Evolutionary conservation across 495 filamentous ascomycete species (phyloP).

Genomic region (Penicillium pulvis): DNA sequence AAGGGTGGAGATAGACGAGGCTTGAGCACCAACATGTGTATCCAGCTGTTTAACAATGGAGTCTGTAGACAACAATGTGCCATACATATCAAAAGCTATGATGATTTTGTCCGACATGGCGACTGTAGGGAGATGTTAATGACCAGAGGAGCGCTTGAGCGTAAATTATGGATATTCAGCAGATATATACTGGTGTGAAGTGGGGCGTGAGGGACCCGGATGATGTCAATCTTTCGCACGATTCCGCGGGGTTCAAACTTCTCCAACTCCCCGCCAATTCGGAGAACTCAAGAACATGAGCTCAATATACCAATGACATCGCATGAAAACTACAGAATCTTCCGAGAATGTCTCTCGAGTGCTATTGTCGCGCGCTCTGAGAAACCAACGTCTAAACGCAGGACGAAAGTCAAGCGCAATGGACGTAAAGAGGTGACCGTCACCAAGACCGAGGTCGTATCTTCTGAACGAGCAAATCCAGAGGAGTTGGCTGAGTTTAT

Average conservation of each 20-base stretch:
- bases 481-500: constrained; percentile 77
- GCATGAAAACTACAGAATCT: constrained; percentile 63
- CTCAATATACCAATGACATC: constrained; percentile 24
- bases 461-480: constrained; percentile 43
- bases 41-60: constrained; percentile 61
- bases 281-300: constrained; percentile 6
- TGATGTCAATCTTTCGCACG: constrained; percentile 18
- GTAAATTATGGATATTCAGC: neutral
- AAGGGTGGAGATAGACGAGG: constrained; percentile 54
- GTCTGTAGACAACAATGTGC: constrained; percentile 69
- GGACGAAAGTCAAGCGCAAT: constrained; percentile 39
- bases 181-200: neutral
- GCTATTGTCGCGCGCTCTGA: constrained; percentile 58
- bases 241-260: neutral
- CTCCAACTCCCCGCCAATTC: neutral
- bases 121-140: neutral
- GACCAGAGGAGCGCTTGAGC: neutral
- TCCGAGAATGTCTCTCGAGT: constrained; percentile 67
- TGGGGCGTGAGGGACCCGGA: neutral
- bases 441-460: constrained; percentile 10
- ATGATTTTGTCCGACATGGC: constrained; percentile 32
- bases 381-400: constrained; percentile 43
- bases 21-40: constrained; percentile 51
- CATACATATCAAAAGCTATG: constrained; percentile 78
- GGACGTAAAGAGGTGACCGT: constrained; percentile 21